Base-by-base conservation (phyloP, 78 protist species). In the Anaeramoeba flamelloides region DNA sequence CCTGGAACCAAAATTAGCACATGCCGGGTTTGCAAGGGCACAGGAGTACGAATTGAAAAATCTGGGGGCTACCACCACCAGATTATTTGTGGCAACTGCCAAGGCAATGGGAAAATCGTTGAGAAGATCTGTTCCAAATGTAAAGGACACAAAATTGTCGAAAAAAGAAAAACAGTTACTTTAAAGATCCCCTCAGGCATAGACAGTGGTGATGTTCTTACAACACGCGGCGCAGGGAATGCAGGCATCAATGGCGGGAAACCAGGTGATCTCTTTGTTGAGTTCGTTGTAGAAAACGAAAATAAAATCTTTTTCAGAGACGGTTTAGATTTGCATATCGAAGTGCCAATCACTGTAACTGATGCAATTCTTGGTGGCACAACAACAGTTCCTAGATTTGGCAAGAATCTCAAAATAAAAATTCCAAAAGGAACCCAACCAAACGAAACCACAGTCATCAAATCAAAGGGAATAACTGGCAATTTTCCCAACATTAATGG, bases 361-460 rank as follows among this genome's bases (percentile, higher is more conserved):
- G 85, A 83, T 36, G 93, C 93, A 0, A 80, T 90, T 8, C 79
- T 88, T 38, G 93, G 93, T 64, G 88, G 65, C 4, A 76, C 77
- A 0, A 40, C 88, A 22, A 2, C 65, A n/a, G 76, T 90, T 2
- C 89, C 91, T 40, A 90, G 92, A 0, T 39, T 90, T 26, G 33
- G 83, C 1, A 89, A 90, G 40, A 85, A 90, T 26, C 86, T 81
- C 0, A 82, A 75, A 30, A 41, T 86, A 12, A 79, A 81, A 69
- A 88, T 90, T 33, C 81, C 93, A 12, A 40, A 84, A 22, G 91
- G 93, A 0, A 88, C 91, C 31, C 91, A 90, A 69, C 90, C 91
- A 37, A 82, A 79, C 80, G 91, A 85, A 75, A 80, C 82, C 83
- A 76, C 81, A 40, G 87, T 87, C 30, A 69, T 90, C 78, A 40